Evolutionary conservation across 495 filamentous ascomycete species (phyloP).

Genomic region (Penicillium canescens): DNA sequence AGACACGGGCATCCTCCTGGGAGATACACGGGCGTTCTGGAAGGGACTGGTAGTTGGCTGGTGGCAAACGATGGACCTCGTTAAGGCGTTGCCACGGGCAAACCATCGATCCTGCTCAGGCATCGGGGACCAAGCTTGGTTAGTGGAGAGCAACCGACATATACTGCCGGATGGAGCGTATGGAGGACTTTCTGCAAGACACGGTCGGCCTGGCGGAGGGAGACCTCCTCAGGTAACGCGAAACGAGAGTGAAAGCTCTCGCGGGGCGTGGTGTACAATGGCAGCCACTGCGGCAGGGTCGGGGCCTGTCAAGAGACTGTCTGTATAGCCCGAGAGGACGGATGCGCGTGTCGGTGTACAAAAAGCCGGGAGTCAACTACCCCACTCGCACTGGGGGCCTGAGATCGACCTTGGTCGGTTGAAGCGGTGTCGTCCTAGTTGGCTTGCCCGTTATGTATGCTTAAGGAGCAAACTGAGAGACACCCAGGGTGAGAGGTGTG

Average conservation of each 20-base stretch:
- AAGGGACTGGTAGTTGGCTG: slow-evolving; percentile 13
- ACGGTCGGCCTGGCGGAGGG: slow-evolving; percentile 13
- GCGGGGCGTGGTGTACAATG: slow-evolving; percentile 12
- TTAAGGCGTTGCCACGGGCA: slow-evolving; percentile 17
- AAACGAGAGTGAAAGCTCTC: slow-evolving; percentile 7
- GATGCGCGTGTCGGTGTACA: slow-evolving; percentile 14
- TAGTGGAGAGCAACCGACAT: slow-evolving; percentile 14
- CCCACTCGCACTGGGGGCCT: slow-evolving; percentile 14
- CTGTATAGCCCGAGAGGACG: slow-evolving; percentile 16
- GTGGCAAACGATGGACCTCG: slow-evolving; percentile 11
- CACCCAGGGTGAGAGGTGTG: slow-evolving; percentile 9
- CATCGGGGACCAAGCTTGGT: slow-evolving; percentile 17
- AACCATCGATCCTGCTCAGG: slow-evolving; percentile 6
- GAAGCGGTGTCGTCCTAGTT: slow-evolving; percentile 10
- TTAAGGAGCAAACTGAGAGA: slow-evolving; percentile 14
- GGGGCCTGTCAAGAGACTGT: slow-evolving; percentile 15
- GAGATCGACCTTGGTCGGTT: not conserved
- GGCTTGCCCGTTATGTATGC: slow-evolving; percentile 6
- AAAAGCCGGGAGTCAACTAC: slow-evolving; percentile 9
- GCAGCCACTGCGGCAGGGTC: slow-evolving; percentile 12
- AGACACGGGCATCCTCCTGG: slow-evolving; percentile 14
- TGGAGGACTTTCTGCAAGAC: slow-evolving; percentile 14
- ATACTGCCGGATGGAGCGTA: slow-evolving; percentile 14
- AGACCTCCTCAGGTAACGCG: slow-evolving; percentile 13
- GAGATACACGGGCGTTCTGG: slow-evolving; percentile 13